These are phyloP conservation scores for Luffa acutangula DNA, from an alignment of 306 rosid species.

Conservation along the genomic window DNA sequence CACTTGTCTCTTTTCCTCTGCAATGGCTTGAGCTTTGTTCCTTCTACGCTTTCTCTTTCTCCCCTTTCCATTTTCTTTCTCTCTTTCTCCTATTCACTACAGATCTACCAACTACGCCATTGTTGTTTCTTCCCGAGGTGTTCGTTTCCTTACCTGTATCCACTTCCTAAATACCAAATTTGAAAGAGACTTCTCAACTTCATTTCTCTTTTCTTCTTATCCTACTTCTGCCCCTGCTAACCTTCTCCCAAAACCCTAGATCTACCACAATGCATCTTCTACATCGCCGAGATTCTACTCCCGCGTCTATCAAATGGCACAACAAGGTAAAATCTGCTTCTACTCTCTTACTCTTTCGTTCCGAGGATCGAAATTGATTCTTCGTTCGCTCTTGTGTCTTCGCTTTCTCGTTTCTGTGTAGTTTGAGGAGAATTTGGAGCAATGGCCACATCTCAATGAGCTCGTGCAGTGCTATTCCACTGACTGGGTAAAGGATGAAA, in stretches of 20 bases:
- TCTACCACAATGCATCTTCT: slow-evolving; percentile 89
- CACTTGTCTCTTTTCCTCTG: neutral
- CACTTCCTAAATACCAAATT: slow-evolving; percentile 5
- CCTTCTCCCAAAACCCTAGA: slow-evolving; percentile 60
- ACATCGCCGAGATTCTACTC: slow-evolving; percentile 87
- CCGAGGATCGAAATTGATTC: neutral
- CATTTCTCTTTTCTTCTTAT: neutral
- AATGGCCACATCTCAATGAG: slow-evolving; percentile 95
- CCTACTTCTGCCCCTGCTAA: neutral
- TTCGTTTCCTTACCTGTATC: neutral
- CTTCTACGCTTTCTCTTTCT: neutral
- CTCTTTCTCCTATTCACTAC: neutral
- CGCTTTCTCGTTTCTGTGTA: slow-evolving; percentile 15
- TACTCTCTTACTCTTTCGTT: neutral
- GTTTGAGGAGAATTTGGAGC: slow-evolving; percentile 96
- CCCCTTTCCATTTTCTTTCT: neutral
- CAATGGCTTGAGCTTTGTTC: slow-evolving; percentile 7
- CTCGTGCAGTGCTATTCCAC: slow-evolving; percentile 91
- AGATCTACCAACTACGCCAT: slow-evolving; percentile 64
- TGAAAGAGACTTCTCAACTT: slow-evolving; percentile 8
- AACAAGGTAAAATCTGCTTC: slow-evolving; percentile 50
- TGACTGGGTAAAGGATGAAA: slow-evolving; percentile 93
- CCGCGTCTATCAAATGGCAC: slow-evolving; percentile 76
- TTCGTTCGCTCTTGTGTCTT: neutral
- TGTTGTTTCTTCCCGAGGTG: neutral